Evolutionary conservation across 1,284 basidiomycete species (phyloP).

Genomic region (Cystobasidiaceae sp.): DNA sequence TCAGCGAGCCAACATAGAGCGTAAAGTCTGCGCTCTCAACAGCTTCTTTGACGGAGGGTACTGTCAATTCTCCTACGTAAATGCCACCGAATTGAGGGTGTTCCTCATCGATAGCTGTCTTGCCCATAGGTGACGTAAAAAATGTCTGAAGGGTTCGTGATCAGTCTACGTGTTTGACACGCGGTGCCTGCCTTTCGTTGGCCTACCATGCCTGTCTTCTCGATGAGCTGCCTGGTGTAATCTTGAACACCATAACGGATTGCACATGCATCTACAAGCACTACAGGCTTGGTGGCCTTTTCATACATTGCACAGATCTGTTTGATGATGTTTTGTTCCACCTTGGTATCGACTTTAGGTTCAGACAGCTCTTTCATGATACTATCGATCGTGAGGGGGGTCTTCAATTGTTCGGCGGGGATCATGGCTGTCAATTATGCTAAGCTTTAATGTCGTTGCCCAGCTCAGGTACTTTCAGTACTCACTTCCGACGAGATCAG

Average conservation of each 20-base stretch:
- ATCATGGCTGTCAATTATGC: constrained; percentile 55
- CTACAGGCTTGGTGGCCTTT: constrained; percentile 62
- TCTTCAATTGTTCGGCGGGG: constrained; percentile 60
- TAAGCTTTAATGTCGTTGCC: too few relatives aligned
- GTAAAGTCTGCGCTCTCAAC: constrained; percentile 80
- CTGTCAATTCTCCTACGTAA: constrained; percentile 67
- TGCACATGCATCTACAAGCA: constrained; percentile 84
- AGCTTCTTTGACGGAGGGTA: constrained; percentile 63
- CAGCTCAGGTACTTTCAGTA: too few relatives aligned
- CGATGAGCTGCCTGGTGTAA: constrained; percentile 64
- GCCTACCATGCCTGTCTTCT: constrained; percentile 58
- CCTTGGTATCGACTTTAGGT: constrained; percentile 55
- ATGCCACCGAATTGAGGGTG: constrained; percentile 83
- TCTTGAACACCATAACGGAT: constrained; percentile 68
- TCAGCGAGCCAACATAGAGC: constrained; percentile 64
- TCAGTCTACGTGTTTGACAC: neutral
- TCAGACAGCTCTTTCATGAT: constrained; percentile 43
- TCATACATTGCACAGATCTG: constrained; percentile 64
- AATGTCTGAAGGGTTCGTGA: neutral
- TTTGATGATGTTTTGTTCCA: constrained; percentile 66
- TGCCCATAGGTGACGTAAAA: constrained; percentile 75
- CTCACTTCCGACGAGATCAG: constrained; percentile 59
- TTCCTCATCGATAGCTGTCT: constrained; percentile 70
- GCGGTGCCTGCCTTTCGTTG: too few relatives aligned
- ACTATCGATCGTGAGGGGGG: constrained; percentile 51